Conservation (phyloP, 1,284 basidiomycete species). For the Ceratobasidium sp. region DNA sequence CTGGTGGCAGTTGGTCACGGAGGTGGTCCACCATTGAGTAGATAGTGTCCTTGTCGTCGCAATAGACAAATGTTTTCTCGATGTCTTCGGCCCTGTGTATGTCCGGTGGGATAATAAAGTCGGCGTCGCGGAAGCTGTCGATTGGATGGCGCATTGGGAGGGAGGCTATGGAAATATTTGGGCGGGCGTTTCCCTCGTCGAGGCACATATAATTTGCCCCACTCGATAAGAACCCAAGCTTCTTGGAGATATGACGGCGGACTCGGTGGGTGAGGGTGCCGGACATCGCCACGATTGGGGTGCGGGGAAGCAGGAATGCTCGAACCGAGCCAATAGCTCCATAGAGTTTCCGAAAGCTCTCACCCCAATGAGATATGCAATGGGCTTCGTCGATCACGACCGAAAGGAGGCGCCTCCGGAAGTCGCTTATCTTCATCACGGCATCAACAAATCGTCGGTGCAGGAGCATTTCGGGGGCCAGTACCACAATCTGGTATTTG, state of each 20-base stretch:
- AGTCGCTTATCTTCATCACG: neutral
- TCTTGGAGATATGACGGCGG: neutral
- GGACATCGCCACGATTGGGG: neutral
- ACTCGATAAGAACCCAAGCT: neutral
- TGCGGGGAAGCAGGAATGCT: neutral
- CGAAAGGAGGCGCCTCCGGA: neutral
- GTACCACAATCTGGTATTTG: conserved; percentile 6
- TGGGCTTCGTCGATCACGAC: conserved; percentile 34
- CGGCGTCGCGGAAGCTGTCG: neutral
- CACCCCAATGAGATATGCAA: conserved; percentile 24
- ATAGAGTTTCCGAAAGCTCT: neutral
- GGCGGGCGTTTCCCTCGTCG: neutral
- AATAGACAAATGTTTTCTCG: neutral
- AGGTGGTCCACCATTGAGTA: neutral
- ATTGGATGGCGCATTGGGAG: neutral
- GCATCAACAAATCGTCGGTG: conserved; percentile 7
- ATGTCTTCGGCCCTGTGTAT: neutral
- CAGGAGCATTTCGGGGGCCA: conserved; percentile 9
- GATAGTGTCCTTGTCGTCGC: neutral
- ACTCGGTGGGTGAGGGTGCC: neutral
- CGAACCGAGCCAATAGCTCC: neutral
- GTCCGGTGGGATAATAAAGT: neutral
- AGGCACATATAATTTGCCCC: neutral
- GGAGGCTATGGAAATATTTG: neutral
- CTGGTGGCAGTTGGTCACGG: neutral